Evolutionary conservation across 306 rosid species (phyloP).

Genomic region (Mucuna pruriens): DNA sequence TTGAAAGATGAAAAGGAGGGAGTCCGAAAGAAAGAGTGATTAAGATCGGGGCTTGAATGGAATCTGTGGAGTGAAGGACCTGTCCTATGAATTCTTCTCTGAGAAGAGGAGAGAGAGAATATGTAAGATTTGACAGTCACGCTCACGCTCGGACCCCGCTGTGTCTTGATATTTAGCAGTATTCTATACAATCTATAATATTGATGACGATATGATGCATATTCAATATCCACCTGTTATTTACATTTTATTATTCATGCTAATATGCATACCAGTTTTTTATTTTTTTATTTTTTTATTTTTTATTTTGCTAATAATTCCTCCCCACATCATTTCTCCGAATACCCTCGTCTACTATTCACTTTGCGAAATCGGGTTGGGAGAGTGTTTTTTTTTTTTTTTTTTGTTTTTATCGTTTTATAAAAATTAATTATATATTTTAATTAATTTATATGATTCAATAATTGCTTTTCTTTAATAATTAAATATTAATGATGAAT

Average conservation of each 20-base stretch:
- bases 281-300: too few relatives aligned
- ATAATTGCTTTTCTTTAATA: too few relatives aligned
- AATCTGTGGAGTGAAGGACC: constrained; percentile 60
- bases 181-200: constrained; percentile 24
- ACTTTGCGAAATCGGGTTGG: too few relatives aligned
- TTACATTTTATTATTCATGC: background rate
- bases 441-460: too few relatives aligned
- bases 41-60: constrained; percentile 71
- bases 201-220: constrained; percentile 18
- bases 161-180: constrained; percentile 52
- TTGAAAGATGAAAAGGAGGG: constrained; percentile 57
- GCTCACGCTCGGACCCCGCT: constrained; percentile 67
- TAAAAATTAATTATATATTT: too few relatives aligned
- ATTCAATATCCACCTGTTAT: constrained; percentile 31
- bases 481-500: too few relatives aligned
- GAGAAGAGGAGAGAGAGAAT: constrained; percentile 41
- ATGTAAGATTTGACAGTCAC: constrained; percentile 86
- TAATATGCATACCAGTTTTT: too few relatives aligned
- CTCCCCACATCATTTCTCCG: too few relatives aligned
- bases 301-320: too few relatives aligned
- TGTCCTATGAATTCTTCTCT: constrained; percentile 46
- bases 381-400: too few relatives aligned
- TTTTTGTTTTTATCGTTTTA: too few relatives aligned
- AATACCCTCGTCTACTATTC: too few relatives aligned
- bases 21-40: constrained; percentile 52